Conservation (phyloP, 495 filamentous ascomycete genomes). For the Hyaloscypha variabilis region DNA sequence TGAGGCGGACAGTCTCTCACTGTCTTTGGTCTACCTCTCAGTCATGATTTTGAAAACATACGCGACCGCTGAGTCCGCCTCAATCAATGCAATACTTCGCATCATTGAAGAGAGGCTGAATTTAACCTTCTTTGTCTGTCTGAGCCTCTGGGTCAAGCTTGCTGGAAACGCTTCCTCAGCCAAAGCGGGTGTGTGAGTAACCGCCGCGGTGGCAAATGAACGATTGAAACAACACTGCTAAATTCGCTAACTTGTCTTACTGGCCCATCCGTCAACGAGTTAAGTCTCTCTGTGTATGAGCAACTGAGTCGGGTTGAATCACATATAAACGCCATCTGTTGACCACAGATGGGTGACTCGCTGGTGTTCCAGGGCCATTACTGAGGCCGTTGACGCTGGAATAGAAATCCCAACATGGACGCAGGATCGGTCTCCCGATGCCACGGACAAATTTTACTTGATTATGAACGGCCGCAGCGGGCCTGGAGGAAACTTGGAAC, state of each 20-base stretch:
- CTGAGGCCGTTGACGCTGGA: constrained; percentile 15
- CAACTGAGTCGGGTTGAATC: constrained; percentile 1
- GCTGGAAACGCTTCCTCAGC: background rate
- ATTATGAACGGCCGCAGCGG: background rate
- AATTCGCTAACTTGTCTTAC: background rate
- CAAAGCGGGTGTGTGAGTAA: background rate
- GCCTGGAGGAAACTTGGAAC: constrained; percentile 1
- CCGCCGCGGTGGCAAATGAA: background rate
- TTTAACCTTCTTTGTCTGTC: background rate
- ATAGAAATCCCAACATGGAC: constrained; percentile 3
- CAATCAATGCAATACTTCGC: background rate
- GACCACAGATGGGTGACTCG: background rate
- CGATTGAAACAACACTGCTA: background rate
- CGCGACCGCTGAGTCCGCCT: background rate
- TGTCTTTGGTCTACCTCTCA: background rate
- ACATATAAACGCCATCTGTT: background rate
- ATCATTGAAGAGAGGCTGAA: background rate
- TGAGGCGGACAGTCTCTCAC: too few relatives aligned
- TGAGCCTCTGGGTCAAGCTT: background rate
- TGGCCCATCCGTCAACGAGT: background rate
- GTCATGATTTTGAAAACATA: background rate
- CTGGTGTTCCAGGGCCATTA: constrained; percentile 5
- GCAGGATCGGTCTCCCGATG: background rate
- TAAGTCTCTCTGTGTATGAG: background rate
- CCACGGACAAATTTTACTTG: constrained; percentile 4